Evolutionary conservation across 257 asterid species (phyloP).

Genomic region (Nemophila menziesii): DNA sequence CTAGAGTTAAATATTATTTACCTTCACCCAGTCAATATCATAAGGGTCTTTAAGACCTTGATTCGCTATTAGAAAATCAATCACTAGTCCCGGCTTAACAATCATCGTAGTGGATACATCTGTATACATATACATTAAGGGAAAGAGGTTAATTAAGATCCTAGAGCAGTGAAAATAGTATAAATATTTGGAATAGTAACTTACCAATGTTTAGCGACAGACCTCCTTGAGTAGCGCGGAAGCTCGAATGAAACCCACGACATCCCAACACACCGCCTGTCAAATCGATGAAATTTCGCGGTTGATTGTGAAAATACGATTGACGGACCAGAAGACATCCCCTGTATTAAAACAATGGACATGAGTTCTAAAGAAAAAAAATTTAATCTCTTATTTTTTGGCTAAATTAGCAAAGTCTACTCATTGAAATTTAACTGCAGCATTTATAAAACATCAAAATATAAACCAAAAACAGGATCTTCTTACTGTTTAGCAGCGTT

Average conservation of each 20-base stretch:
- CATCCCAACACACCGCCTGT: conserved; percentile 67
- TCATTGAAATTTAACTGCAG: too few species aligned
- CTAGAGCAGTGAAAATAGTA: neutral
- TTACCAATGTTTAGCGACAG: conserved; percentile 58
- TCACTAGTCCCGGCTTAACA: conserved; percentile 53
- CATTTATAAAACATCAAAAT: too few species aligned
- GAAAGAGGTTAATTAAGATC: conserved; percentile 1
- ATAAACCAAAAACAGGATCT: neutral
- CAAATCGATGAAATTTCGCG: conserved; percentile 29
- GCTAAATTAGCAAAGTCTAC: too few species aligned
- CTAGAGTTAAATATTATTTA: conserved; percentile 5
- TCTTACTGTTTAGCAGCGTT: conserved; percentile 48
- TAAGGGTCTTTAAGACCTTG: conserved; percentile 38
- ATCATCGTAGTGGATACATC: conserved; percentile 74
- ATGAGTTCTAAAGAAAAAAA: neutral
- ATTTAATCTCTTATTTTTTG: too few species aligned
- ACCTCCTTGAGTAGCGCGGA: conserved; percentile 54
- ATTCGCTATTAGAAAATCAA: conserved; percentile 37
- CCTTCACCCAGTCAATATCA: conserved; percentile 53
- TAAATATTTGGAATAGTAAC: neutral
- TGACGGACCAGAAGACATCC: conserved; percentile 74
- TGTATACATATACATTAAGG: conserved; percentile 16
- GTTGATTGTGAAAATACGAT: conserved; percentile 49
- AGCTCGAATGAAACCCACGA: conserved; percentile 66
- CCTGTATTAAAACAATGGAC: conserved; percentile 17